Conservation (phyloP, 139 green algal species). For the Raphidocelis subcapitata region DNA sequence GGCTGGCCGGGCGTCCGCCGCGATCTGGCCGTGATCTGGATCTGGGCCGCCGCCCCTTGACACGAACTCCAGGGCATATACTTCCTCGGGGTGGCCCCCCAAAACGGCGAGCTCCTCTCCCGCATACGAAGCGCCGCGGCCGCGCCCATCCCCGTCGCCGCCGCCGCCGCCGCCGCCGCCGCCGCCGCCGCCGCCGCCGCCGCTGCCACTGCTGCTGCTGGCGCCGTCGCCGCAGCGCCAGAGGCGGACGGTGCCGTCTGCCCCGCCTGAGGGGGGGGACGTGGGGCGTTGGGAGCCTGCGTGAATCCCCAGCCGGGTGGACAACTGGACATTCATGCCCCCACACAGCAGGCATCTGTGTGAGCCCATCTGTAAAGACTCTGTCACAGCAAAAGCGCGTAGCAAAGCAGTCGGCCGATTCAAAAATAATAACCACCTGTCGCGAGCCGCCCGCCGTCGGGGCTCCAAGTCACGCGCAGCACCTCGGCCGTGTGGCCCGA, state of each 20-base stretch:
- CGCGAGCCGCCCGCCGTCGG: constrained; percentile 29
- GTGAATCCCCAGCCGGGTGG: neutral
- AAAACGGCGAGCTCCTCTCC: constrained; percentile 36
- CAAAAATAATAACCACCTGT: constrained; percentile 41
- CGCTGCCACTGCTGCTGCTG: neutral
- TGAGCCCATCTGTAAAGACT: too few species aligned
- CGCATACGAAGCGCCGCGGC: neutral
- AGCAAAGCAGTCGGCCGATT: too few species aligned
- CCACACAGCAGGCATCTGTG: too few species aligned
- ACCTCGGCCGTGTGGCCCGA: constrained; percentile 38
- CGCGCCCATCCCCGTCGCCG: too few species aligned
- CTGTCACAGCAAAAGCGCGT: too few species aligned
- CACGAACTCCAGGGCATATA: constrained; percentile 50
- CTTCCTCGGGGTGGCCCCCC: constrained; percentile 51
- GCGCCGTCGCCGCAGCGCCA: constrained; percentile 9
- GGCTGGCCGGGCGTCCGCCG: too few species aligned
- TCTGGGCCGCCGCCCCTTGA: neutral
- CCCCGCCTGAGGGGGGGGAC: constrained; percentile 26
- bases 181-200: neutral
- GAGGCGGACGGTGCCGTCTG: constrained; percentile 43
- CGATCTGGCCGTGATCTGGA: too few species aligned
- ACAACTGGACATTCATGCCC: too few species aligned
- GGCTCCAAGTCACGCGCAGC: constrained; percentile 37
- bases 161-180: too few species aligned
- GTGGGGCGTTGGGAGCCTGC: neutral